Base-by-base conservation (phyloP, 768 basidiomycete species). In the Gautieria morchelliformis region DNA sequence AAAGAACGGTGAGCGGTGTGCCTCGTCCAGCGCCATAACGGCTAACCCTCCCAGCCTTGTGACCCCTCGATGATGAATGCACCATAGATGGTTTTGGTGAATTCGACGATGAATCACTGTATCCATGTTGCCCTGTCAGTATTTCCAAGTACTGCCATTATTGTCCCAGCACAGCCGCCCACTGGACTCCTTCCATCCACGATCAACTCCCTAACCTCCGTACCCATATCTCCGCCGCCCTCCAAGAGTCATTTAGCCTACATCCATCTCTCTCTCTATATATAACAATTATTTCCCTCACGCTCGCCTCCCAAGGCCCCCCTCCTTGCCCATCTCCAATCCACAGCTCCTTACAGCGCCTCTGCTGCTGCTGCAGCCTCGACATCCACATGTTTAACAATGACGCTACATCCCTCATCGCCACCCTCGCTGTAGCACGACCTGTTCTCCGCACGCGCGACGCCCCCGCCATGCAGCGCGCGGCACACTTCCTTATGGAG, bases 391-490 rank as follows among this genome's bases (percentile, higher is more conserved):
- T 75, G 4, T 41, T 64, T 4, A 72, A 75, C 42, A 63, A 66
- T 62, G 63, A 77, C 35, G 59, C 68, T 6, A 63, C 67, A 0
- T 63, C 62, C 30, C 67, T 85, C 60, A 49, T 71, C 42, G 37
- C 57, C 0, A 73, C 84, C 10, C 76, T 86, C 51, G 65, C 72
- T 19, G 56, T 69, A 0, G 69, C 85, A 62, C 66, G 70, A 1
- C 73, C 82, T 52, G 78, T 86, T 45, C 71, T 87, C n/a, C 82
- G 83, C 4, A 76, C 84, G 1, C 77, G 80, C 14, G 83, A 87
- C 51, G 69, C 76, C 4, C 33, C 64, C 1, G 66, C 72, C 0
- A 65, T 83, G 19, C 82, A 81, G 57, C 59, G 64, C 15, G 79
- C 80, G 0, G 74, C 76, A 9, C 59, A 69, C 15, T 58, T 71